Conservation (phyloP, 108 stramenopile genomes). For the Aureococcus anophagefferens region DNA sequence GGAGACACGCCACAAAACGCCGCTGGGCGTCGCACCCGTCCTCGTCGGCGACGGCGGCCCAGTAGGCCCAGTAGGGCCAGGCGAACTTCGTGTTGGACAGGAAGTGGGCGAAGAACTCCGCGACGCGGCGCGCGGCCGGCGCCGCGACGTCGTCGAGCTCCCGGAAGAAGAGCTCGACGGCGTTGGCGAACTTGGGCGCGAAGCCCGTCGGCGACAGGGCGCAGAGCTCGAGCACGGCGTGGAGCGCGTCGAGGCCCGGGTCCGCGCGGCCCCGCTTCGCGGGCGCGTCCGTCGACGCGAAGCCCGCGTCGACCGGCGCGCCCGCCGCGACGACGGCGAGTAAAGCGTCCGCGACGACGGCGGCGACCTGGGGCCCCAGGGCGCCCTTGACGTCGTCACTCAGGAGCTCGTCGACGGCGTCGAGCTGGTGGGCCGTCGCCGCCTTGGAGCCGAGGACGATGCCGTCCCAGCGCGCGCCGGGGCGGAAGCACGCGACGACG, state of each 20-base stretch:
- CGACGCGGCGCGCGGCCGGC: background rate
- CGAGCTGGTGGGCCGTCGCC: background rate
- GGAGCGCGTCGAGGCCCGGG: background rate
- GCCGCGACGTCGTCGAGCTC: background rate
- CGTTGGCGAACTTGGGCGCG: background rate
- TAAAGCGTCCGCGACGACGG: background rate
- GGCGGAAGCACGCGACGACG: background rate
- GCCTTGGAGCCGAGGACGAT: background rate
- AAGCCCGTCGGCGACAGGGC: background rate
- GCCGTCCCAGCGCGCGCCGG: background rate
- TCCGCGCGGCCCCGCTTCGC: background rate
- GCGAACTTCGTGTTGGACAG: background rate
- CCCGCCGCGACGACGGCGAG: background rate
- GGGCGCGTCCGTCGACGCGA: background rate
- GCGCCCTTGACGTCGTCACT: too few species aligned
- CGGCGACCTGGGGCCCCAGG: too few species aligned
- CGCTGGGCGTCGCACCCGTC: background rate
- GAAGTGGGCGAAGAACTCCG: background rate
- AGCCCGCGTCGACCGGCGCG: background rate
- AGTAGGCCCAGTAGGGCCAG: conserved; percentile 1
- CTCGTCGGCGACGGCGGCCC: background rate
- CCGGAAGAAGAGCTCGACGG: background rate
- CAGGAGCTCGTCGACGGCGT: background rate
- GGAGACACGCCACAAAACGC: background rate
- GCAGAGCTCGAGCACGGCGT: background rate